Evolutionary conservation across 805 yeast genomes (phyloP).

Genomic region (Myxozyma neglecta): DNA sequence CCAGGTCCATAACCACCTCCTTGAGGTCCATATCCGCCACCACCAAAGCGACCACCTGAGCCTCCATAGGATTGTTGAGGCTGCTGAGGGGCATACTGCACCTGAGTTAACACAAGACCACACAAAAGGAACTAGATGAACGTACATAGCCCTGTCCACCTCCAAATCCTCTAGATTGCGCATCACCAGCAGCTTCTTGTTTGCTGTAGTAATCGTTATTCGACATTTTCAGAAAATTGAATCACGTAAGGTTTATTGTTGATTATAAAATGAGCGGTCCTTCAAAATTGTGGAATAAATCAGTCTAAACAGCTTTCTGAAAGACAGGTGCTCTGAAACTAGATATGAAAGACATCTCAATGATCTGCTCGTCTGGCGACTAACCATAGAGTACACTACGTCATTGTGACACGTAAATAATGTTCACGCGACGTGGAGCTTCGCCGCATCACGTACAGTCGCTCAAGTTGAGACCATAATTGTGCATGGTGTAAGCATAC

Average conservation of each 20-base stretch:
- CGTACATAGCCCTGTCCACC: conserved; percentile 14
- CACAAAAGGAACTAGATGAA: not conserved
- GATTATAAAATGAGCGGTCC: not conserved
- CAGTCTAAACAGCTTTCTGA: not conserved
- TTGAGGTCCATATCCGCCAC: conserved; percentile 13
- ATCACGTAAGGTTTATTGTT: not conserved
- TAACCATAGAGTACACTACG: not conserved
- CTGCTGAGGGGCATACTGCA: conserved; percentile 17
- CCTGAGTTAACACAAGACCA: no score
- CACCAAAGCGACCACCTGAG: conserved; percentile 8
- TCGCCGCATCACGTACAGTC: not conserved
- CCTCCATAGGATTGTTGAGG: conserved; percentile 17
- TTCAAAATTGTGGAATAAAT: not conserved
- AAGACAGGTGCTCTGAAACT: not conserved
- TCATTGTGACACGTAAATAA: not conserved
- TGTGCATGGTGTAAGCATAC: not conserved
- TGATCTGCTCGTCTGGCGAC: not conserved
- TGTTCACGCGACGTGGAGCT: not conserved
- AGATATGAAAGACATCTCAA: not conserved
- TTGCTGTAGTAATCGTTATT: conserved; percentile 12
- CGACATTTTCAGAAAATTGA: conserved; percentile 4
- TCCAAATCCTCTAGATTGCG: not conserved
- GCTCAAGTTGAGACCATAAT: no score
- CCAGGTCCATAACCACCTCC: conserved; percentile 10
- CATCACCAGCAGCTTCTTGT: not conserved